Evolutionary conservation across 371 early-diverging fungal genomes (phyloP), one percentile per base, ranked within the genome.

Genomic region (Dinochytrium kinnereticum): DNA sequence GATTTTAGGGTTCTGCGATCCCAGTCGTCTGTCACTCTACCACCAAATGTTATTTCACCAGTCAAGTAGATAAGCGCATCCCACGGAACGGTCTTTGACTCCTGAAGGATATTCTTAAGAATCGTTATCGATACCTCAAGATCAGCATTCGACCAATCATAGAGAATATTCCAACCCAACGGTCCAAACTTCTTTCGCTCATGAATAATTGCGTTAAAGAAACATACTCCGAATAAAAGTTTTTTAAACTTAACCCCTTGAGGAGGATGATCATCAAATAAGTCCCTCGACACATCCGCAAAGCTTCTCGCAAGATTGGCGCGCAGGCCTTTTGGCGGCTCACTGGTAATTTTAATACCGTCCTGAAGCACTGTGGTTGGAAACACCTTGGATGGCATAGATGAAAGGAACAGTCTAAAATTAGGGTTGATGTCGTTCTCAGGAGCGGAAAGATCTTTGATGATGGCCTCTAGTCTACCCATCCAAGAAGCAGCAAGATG

Each of bases 11-110:
- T 81, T 26, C 88, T 70, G 15, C 88, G 69, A 67, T 87, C 88
- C 88, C 88, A 87, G 66, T 87, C 88, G 57, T 87, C 88, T 15
- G 88, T 87, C n/a, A 87, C 88, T 33, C 88, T 77, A 30, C 88
- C 88, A 21, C 88, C 88, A 73, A 87, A 87, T 0, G 84, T 84
- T 38, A 87, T 87, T 68, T 87, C 86, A 26, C 84, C 85, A 1
- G 88, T 87, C 34, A 87, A 78, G 70, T 87, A 87, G 0, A 77
- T 51, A 31, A 87, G 51, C 0, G 86, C 85, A 67, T 85, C 88
- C 88, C 88, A 87, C 24, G 85, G 85, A 17, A 87, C 79, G 0
- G 68, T 64, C 39, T 78, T 77, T 61, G 82, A 76, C 51, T 85
- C 88, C 28, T 51, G 69, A 37, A 87, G 75, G 65, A 78, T 81